phyloP scores from a whole-genome alignment of 176 grass and related monocot genomes.

The Ensete glaucum region DNA sequence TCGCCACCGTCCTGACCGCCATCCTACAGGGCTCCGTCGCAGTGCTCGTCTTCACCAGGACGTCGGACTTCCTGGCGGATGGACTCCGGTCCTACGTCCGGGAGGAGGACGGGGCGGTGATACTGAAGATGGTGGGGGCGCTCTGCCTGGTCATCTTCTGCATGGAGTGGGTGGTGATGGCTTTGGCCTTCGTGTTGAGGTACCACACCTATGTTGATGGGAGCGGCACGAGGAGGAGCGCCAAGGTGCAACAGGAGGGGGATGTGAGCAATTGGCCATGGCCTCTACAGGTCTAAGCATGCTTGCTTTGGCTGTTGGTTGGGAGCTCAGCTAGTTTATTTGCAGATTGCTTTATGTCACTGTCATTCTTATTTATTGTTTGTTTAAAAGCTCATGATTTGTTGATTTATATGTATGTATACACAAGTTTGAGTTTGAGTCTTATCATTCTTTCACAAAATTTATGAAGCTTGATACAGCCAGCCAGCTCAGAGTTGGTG shows the following conservation, averaged over 20 bases:
- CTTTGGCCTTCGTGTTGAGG: conserved; percentile 18
- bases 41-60: conserved; percentile 6
- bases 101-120: conserved; percentile 20
- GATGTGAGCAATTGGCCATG: neutral
- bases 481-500: too few species aligned
- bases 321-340: neutral
- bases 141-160: conserved; percentile 12
- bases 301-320: neutral
- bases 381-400: too few species aligned
- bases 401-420: too few species aligned
- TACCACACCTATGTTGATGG: neutral
- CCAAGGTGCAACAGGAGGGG: neutral
- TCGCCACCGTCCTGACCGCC: conserved; percentile 15
- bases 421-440: too few species aligned
- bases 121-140: conserved; percentile 6
- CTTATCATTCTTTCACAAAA: too few species aligned
- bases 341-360: neutral
- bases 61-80: neutral
- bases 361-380: too few species aligned
- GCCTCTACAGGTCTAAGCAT: neutral
- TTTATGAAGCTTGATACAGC: too few species aligned
- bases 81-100: conserved; percentile 7
- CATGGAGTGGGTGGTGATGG: conserved; percentile 17
- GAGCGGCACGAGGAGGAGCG: neutral
- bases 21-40: conserved; percentile 16